Base-by-base conservation (phyloP, 75 land plant species). In the Picea glauca region DNA sequence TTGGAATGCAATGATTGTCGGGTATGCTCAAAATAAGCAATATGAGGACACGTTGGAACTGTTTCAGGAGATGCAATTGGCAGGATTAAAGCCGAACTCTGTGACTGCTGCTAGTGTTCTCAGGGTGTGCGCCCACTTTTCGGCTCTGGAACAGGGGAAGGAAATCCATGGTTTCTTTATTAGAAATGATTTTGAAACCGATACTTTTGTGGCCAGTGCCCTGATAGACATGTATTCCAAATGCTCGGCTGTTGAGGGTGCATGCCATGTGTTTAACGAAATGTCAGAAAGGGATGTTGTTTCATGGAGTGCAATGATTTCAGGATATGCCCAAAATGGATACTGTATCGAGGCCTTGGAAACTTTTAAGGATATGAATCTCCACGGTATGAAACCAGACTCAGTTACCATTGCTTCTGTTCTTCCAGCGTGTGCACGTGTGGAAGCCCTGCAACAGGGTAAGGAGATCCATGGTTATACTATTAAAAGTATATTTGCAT, bases 1-100 rank as follows among this genome's bases (percentile, higher is more conserved):
- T 21, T 90, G 92, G 92, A 90, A 85, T 82, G 74, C 78, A 15
- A 83, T 90, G 78, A 85, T 90, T 43, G 78, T 78, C 30, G 92
- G 84, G 21, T 84, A 80, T 67, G 78, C 79, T n/a, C 60, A 60
- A 79, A 82, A 81, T 78, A 81, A 84, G 61, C 70, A 81, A 59
- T 50, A 85, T 15, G 40, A 11, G 9, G 33, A 21, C 1, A 87
- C 88, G 1, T 73, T 81, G 57, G 43, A 77, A 38, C 2, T 88
- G 35, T 90, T 90, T 66, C 81, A 84, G 62, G 77, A 63, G 30
- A 86, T 89, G 91, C 89, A 18, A 18, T 4, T 67, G 23, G 26
- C 73, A 17, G 73, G 46, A 20, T 35, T 17, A 26, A 33, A 14
- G 33, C 73, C 73, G 8, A 68, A 68, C 73, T 35, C 20, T 2